Percentiles rank a stretch among this genome's conserved stretches.
Conservation (phyloP, 1,139 yeast genomes). For the Candida labiduridarum region DNA sequence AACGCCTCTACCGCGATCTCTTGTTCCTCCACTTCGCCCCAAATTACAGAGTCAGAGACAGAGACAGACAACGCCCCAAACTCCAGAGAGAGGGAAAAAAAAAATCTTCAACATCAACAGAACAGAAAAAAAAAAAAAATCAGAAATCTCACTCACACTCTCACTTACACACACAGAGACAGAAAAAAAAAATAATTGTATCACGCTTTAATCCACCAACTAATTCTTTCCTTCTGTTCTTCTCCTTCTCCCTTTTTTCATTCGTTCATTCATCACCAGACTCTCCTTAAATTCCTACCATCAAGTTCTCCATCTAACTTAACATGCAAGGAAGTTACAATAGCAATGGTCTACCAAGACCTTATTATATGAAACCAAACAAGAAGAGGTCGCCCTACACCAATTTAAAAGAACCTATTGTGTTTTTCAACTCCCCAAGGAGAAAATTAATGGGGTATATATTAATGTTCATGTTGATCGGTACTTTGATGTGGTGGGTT, state of each 20-base stretch:
- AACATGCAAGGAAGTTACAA: conserved; percentile 50
- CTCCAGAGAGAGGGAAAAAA: not conserved
- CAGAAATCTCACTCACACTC: too few species aligned
- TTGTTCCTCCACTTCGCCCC: too few species aligned
- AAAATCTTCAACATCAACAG: conserved; percentile 1
- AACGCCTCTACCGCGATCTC: too few species aligned
- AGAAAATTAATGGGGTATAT: conserved; percentile 44
- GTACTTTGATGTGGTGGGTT: conserved; percentile 38
- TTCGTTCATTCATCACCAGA: not conserved
- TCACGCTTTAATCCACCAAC: not conserved
- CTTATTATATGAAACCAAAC: conserved; percentile 51
- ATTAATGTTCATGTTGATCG: conserved; percentile 37
- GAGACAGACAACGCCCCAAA: not conserved
- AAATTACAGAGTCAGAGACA: not conserved
- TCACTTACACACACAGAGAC: not conserved
- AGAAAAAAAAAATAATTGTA: not conserved
- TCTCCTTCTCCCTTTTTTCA: not conserved
- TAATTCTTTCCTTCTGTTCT: not conserved
- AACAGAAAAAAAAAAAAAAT: not conserved
- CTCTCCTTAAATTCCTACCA: too few species aligned
- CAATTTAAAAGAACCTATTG: conserved; percentile 27
- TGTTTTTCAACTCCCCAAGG: conserved; percentile 39
- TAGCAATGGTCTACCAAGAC: conserved; percentile 48
- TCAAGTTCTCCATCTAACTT: too few species aligned
- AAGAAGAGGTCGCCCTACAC: conserved; percentile 41